Conservation (phyloP, 2,329 filamentous ascomycete genomes). For the Trichoderma sp. region DNA sequence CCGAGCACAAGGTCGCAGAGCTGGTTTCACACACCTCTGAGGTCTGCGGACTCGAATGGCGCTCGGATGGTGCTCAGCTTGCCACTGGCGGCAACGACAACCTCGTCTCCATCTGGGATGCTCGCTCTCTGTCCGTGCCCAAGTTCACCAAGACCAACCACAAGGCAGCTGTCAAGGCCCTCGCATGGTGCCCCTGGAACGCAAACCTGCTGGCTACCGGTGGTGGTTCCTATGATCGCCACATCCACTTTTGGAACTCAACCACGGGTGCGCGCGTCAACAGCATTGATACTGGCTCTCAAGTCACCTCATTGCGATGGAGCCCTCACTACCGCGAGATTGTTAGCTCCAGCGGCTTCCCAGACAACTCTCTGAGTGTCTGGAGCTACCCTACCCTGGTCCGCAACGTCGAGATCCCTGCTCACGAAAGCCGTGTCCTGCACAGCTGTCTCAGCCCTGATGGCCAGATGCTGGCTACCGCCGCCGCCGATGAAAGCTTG, state of each 20-base stretch:
- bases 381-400: conserved; percentile 98
- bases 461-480: conserved; percentile 95
- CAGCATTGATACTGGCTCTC: conserved; percentile 97
- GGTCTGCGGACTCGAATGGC: conserved; percentile 97
- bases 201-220: conserved; percentile 94
- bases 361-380: conserved; percentile 98
- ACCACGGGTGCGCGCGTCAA: conserved; percentile 96
- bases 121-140: conserved; percentile 84
- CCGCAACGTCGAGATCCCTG: conserved; percentile 96
- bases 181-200: conserved; percentile 99
- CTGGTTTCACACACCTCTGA: conserved; percentile 96
- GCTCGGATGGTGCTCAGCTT: conserved; percentile 91
- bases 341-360: conserved; percentile 94
- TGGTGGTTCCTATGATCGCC: conserved; percentile 91
- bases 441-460: conserved; percentile 97
- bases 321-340: conserved; percentile 97
- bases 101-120: conserved; percentile 98
- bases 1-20: conserved; percentile 96
- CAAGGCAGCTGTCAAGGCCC: conserved; percentile 95
- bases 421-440: conserved; percentile 92
- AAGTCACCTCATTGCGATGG: conserved; percentile 95
- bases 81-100: conserved; percentile 99
- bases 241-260: conserved; percentile 99
- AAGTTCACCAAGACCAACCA: conserved; percentile 99
- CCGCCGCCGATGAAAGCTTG: conserved; percentile 91